These are phyloP conservation scores for Mycena belliarum DNA, from an alignment of 768 basidiomycete genomes.

Conservation along the genomic window DNA sequence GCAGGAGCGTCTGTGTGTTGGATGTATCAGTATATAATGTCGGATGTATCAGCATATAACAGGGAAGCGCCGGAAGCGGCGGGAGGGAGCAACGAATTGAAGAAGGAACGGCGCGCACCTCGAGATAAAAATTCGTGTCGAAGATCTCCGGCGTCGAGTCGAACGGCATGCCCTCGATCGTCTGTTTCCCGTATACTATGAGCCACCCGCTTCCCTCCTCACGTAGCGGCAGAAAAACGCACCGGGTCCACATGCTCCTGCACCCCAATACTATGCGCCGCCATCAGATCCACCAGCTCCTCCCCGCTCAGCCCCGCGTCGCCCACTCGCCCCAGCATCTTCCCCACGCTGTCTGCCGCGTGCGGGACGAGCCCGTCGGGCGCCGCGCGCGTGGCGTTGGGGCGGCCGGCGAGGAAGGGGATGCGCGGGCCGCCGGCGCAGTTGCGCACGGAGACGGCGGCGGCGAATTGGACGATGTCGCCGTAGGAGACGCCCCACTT, in stretches of 20 bases:
- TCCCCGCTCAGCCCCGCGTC: slow-evolving; percentile 17
- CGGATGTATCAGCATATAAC: no score
- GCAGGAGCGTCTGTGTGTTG: background rate
- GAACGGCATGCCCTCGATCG: slow-evolving; percentile 28
- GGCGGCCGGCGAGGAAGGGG: slow-evolving; percentile 26
- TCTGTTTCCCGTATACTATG: no score
- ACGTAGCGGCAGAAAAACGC: background rate
- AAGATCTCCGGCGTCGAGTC: slow-evolving; percentile 31
- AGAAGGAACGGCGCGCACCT: slow-evolving; percentile 20
- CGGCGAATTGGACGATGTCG: slow-evolving; percentile 34
- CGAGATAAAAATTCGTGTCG: slow-evolving; percentile 32
- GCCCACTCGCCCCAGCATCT: slow-evolving; percentile 2
- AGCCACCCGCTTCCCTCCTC: no score
- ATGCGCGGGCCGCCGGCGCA: slow-evolving; percentile 31
- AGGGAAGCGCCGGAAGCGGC: no score
- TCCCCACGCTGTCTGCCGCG: slow-evolving; percentile 13
- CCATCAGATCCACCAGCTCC: slow-evolving; percentile 21
- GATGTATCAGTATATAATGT: background rate
- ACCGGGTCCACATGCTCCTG: slow-evolving; percentile 21
- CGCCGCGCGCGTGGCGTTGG: slow-evolving; percentile 10
- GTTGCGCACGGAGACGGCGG: slow-evolving; percentile 29
- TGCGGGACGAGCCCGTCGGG: slow-evolving; percentile 11
- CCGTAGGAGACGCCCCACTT: slow-evolving; percentile 13
- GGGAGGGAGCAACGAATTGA: no score
- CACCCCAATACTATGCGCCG: slow-evolving; percentile 19